phyloP scores from a whole-genome alignment of 805 yeast species.

The Monosporozyma solicola region DNA sequence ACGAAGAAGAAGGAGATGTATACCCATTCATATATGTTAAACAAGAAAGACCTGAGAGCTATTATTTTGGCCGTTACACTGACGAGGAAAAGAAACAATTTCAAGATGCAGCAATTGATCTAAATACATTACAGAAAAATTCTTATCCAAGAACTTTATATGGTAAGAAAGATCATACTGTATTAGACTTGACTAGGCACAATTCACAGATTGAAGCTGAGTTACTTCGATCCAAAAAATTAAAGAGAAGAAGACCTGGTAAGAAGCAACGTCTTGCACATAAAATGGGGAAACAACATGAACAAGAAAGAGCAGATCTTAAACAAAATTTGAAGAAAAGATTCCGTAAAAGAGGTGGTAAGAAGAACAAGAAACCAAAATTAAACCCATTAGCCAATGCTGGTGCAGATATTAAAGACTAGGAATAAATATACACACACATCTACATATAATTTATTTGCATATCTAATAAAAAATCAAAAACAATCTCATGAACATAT shows the following conservation, averaged over 20 bases:
- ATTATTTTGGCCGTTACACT: constrained; percentile 16
- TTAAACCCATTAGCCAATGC: constrained; percentile 15
- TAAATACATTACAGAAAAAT: constrained; percentile 9
- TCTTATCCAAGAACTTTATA: background rate
- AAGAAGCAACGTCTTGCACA: constrained; percentile 27
- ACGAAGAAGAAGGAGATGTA: constrained; percentile 10
- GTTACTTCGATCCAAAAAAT: constrained; percentile 6
- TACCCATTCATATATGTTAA: constrained; percentile 2
- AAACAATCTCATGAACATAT: background rate
- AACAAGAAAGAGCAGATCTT: constrained; percentile 17
- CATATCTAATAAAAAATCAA: background rate
- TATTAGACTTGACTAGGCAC: constrained; percentile 12
- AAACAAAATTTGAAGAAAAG: constrained; percentile 24
- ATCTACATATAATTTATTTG: background rate
- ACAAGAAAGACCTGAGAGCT: constrained; percentile 19
- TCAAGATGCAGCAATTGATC: constrained; percentile 14
- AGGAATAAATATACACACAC: background rate
- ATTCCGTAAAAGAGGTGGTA: constrained; percentile 31
- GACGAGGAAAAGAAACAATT: constrained; percentile 11
- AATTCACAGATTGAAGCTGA: constrained; percentile 13
- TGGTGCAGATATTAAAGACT: background rate
- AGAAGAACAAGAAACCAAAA: constrained; percentile 23
- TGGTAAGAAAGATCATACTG: constrained; percentile 4
- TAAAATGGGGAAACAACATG: constrained; percentile 16
- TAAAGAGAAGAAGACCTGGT: constrained; percentile 24